Conservation (phyloP, 108 stramenopile species). For the Stephanodiscus minutulus region DNA sequence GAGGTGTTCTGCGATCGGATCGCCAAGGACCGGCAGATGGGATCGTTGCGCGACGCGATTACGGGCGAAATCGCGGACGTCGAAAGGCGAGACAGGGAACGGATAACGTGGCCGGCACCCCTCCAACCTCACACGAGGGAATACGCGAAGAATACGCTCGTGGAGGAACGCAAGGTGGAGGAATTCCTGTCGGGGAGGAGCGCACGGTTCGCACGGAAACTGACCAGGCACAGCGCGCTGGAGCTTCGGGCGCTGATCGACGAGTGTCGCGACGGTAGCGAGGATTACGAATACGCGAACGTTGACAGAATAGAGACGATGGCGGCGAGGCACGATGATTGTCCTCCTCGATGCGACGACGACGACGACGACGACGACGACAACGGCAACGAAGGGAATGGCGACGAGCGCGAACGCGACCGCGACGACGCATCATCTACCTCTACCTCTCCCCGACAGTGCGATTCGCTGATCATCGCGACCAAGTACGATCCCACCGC, state of each 20-base stretch:
- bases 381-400: neutral
- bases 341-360: too few species aligned
- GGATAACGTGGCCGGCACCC: constrained; percentile 72
- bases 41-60: constrained; percentile 16
- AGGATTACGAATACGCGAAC: neutral
- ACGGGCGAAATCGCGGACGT: constrained; percentile 41
- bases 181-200: constrained; percentile 81
- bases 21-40: constrained; percentile 13
- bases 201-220: constrained; percentile 73
- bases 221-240: constrained; percentile 63
- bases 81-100: constrained; percentile 62
- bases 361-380: neutral
- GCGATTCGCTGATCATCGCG: constrained; percentile 80
- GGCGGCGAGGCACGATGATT: neutral
- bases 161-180: constrained; percentile 39
- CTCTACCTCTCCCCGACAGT: constrained; percentile 30
- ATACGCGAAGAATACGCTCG: constrained; percentile 59
- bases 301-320: neutral
- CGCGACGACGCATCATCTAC: neutral
- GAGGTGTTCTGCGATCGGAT: constrained; percentile 63
- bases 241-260: constrained; percentile 58
- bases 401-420: neutral
- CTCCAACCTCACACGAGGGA: constrained; percentile 73
- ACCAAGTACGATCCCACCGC: constrained; percentile 72
- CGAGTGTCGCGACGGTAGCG: constrained; percentile 19